Conservation (phyloP, 495 filamentous ascomycete species). For the Hamigera avellanea region DNA sequence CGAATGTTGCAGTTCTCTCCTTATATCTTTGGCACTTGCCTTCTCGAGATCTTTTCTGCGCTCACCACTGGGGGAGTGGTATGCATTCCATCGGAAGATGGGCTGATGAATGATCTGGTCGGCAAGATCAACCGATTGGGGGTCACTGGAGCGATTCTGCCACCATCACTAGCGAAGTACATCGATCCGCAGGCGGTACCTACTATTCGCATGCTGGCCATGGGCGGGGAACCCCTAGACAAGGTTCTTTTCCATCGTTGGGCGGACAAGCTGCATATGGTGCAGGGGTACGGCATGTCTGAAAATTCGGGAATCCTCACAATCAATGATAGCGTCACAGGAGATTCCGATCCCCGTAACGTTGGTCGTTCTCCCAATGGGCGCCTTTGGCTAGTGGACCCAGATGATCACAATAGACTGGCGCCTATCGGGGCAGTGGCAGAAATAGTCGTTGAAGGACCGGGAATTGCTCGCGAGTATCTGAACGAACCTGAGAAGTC, state of each 20-base stretch:
- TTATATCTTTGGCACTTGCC: conserved; percentile 38
- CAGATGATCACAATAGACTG: conserved; percentile 18
- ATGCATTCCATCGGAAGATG: conserved; percentile 41
- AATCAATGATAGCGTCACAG: neutral
- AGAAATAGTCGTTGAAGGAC: conserved; percentile 28
- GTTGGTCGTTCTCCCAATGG: neutral
- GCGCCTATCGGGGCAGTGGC: conserved; percentile 26
- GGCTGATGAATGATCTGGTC: conserved; percentile 20
- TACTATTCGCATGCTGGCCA: conserved; percentile 23
- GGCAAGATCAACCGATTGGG: conserved; percentile 13
- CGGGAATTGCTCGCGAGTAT: conserved; percentile 24
- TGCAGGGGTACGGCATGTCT: conserved; percentile 24
- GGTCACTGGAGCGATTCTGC: conserved; percentile 20
- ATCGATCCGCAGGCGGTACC: conserved; percentile 19
- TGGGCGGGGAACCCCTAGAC: conserved; percentile 29
- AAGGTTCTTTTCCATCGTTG: conserved; percentile 22
- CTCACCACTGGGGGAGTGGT: conserved; percentile 35
- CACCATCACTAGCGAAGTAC: conserved; percentile 26
- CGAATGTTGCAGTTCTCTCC: conserved; percentile 36
- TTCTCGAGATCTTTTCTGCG: conserved; percentile 37
- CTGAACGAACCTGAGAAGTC: conserved; percentile 21
- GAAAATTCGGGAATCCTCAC: conserved; percentile 1
- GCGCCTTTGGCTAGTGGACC: conserved; percentile 21
- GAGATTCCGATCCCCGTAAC: neutral
- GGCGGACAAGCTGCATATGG: conserved; percentile 23